Conservation (phyloP, 1,284 basidiomycete species). For the Stereum hirsutum region DNA sequence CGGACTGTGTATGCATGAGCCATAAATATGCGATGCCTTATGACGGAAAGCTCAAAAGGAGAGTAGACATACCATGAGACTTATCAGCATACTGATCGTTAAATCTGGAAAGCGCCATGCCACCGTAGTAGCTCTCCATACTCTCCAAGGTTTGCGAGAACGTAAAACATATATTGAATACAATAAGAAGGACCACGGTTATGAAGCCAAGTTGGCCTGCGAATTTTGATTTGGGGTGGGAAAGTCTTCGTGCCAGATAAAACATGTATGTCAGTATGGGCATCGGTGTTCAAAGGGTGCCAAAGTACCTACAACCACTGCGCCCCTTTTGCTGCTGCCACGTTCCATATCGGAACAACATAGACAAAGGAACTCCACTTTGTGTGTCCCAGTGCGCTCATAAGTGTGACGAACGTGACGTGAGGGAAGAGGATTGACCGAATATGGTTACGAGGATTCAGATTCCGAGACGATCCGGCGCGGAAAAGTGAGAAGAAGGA, state of each 20-base stretch:
- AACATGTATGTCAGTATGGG: too few relatives aligned
- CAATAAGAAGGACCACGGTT: constrained; percentile 26
- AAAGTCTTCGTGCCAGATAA: too few relatives aligned
- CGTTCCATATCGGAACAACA: constrained; percentile 74
- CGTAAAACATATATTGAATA: too few relatives aligned
- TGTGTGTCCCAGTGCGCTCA: constrained; percentile 80
- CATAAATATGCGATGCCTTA: too few relatives aligned
- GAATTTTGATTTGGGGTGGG: too few relatives aligned
- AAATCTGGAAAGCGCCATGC: constrained; percentile 59
- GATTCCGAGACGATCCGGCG: constrained; percentile 54
- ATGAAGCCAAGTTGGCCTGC: constrained; percentile 44
- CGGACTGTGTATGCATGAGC: constrained; percentile 28
- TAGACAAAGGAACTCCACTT: constrained; percentile 97
- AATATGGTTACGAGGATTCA: constrained; percentile 39
- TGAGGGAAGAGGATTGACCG: constrained; percentile 44
- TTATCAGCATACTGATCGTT: constrained; percentile 38
- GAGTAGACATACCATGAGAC: constrained; percentile 25
- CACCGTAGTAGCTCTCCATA: constrained; percentile 85
- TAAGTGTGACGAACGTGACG: constrained; percentile 47
- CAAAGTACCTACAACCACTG: constrained; percentile 57
- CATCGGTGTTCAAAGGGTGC: too few relatives aligned
- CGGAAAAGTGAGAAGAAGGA: constrained; percentile 70
- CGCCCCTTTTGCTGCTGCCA: constrained; percentile 65
- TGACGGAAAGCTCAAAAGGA: background rate
- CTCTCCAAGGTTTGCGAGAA: constrained; percentile 50